A percentile compares a stretch with the other conserved stretches of the same genome.
phyloP scores from a whole-genome alignment of 2,329 filamentous ascomycete species.

The Aspergillus quadrilineatus region DNA sequence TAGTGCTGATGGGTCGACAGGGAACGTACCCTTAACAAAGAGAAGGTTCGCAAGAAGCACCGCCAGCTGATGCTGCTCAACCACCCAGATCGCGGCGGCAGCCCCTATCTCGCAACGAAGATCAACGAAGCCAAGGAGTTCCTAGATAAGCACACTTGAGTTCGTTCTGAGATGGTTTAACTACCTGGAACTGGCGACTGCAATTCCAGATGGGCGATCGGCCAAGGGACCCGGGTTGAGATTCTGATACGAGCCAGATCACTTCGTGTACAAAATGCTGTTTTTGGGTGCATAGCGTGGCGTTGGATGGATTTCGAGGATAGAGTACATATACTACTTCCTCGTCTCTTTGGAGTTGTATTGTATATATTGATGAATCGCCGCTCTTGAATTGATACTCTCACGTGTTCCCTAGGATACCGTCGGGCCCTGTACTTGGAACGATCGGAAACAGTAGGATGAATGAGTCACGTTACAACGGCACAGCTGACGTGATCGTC shows the following conservation, averaged over 20 bases:
- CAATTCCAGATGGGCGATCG: constrained; percentile 3
- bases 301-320: constrained; percentile 35
- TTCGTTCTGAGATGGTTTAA: background rate
- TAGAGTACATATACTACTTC: constrained; percentile 17
- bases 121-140: constrained; percentile 98
- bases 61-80: constrained; percentile 95
- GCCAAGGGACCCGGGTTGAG: constrained; percentile 4
- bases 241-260: background rate
- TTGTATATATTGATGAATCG: constrained; percentile 59
- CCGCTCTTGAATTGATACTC: constrained; percentile 58
- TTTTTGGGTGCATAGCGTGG: constrained; percentile 43
- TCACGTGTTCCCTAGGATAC: background rate
- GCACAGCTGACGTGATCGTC: background rate
- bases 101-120: constrained; percentile 94
- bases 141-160: constrained; percentile 68
- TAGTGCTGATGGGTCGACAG: constrained; percentile 48
- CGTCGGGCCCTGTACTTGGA: background rate
- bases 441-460: background rate
- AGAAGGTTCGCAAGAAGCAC: constrained; percentile 93
- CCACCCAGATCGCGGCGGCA: constrained; percentile 95
- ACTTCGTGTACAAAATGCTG: constrained; percentile 24
- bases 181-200: background rate
- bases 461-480: background rate
- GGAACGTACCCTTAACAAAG: constrained; percentile 82
- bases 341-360: constrained; percentile 53